phyloP scores from a whole-genome alignment of 306 rosid genomes.

The Fagus sylvatica region DNA sequence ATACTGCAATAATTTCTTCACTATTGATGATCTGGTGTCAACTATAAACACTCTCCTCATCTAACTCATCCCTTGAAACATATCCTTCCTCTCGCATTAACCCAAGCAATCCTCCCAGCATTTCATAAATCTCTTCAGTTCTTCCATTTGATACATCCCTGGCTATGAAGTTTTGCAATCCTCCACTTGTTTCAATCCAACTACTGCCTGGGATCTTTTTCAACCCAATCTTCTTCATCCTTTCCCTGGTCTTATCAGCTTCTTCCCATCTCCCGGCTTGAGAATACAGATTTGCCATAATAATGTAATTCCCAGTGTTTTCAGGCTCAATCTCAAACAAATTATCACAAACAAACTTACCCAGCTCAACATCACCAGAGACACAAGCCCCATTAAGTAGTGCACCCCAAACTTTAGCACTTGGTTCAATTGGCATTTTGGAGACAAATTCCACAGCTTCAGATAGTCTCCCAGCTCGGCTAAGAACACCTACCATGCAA shows the following conservation, averaged over 20 bases:
- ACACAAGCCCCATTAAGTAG: conserved; percentile 77
- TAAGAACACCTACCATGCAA: conserved; percentile 80
- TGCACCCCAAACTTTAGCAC: conserved; percentile 90
- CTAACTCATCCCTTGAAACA: conserved; percentile 42
- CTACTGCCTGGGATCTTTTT: conserved; percentile 72
- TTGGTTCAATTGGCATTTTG: conserved; percentile 73
- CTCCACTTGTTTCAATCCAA: conserved; percentile 64
- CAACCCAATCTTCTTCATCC: conserved; percentile 58
- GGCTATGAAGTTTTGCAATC: conserved; percentile 47
- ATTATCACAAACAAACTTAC: conserved; percentile 60
- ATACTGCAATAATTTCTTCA: not conserved
- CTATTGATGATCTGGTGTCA: conserved; percentile 25
- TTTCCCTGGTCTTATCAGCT: conserved; percentile 65
- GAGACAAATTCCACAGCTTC: conserved; percentile 69
- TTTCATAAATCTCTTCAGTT: conserved; percentile 49
- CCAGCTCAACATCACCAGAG: conserved; percentile 69
- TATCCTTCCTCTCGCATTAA: conserved; percentile 61
- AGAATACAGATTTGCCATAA: conserved; percentile 86
- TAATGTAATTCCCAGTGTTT: conserved; percentile 71
- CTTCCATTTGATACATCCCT: conserved; percentile 54
- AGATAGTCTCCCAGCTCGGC: conserved; percentile 73
- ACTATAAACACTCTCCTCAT: conserved; percentile 39
- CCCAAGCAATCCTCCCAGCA: conserved; percentile 56
- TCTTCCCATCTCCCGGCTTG: conserved; percentile 81
- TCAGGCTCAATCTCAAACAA: conserved; percentile 74